Conservation (phyloP, 2,329 filamentous ascomycete genomes). For the Byssothecium circinans region DNA sequence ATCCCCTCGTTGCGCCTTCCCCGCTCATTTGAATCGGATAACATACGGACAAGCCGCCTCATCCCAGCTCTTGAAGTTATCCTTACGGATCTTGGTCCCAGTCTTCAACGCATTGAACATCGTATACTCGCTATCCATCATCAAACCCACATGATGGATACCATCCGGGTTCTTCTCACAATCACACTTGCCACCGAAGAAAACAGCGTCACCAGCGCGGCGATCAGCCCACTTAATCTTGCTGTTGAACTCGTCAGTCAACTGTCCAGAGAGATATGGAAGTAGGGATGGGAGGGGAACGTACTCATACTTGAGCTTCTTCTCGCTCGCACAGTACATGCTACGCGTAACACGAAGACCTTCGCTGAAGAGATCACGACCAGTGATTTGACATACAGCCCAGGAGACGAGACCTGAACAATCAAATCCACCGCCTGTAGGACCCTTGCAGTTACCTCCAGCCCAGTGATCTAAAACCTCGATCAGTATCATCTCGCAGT, state of each 20-base stretch:
- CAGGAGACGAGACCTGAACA: conserved; percentile 27
- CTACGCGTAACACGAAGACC: conserved; percentile 23
- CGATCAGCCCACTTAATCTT: conserved; percentile 23
- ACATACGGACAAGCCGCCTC: conserved; percentile 23
- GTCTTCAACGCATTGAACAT: conserved; percentile 30
- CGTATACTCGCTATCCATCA: conserved; percentile 20
- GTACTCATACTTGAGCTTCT: conserved; percentile 25
- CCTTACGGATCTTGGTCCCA: conserved; percentile 22
- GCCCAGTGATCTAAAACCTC: conserved; percentile 21
- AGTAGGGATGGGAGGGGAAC: not conserved
- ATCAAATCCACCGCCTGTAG: conserved; percentile 24
- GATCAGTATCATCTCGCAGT: not conserved
- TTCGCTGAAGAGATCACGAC: conserved; percentile 23
- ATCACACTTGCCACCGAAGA: conserved; percentile 24
- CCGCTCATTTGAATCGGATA: conserved; percentile 17
- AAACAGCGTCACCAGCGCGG: conserved; percentile 25
- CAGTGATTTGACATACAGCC: conserved; percentile 26
- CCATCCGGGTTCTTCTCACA: conserved; percentile 18
- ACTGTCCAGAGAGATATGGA: not conserved
- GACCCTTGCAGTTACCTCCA: conserved; percentile 24
- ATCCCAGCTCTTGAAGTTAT: conserved; percentile 25
- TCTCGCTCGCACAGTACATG: conserved; percentile 26
- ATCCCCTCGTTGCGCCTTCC: not conserved
- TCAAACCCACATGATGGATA: conserved; percentile 27
- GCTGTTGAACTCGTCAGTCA: conserved; percentile 10